These are phyloP conservation scores for Glycine latifolia DNA, from an alignment of 306 rosid species.

Conservation along the genomic window DNA sequence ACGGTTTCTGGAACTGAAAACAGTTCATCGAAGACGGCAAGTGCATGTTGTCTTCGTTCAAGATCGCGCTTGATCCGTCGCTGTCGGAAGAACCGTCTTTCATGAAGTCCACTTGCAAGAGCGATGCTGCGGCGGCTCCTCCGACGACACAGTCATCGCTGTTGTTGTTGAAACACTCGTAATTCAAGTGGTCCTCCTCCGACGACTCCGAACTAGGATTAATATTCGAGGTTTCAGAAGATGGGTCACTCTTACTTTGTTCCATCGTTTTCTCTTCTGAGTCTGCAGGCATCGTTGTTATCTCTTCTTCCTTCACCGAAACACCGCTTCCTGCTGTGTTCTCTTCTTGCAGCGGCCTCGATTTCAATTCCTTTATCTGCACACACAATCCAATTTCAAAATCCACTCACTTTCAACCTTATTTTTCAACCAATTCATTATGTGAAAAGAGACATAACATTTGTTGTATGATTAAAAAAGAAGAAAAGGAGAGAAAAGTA, in stretches of 20 bases:
- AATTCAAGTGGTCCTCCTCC: constrained; percentile 49
- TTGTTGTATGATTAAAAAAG: too few relatives aligned
- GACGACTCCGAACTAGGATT: constrained; percentile 38
- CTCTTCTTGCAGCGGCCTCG: constrained; percentile 12
- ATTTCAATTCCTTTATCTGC: constrained; percentile 73
- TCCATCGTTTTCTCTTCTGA: constrained; percentile 33
- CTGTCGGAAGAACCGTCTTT: constrained; percentile 85
- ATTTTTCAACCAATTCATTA: too few relatives aligned
- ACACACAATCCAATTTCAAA: neutral
- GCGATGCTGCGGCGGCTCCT: neutral
- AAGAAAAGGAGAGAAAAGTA: too few relatives aligned
- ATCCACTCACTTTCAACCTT: neutral
- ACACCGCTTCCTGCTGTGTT: constrained; percentile 27
- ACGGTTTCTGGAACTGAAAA: constrained; percentile 62
- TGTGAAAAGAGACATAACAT: too few relatives aligned
- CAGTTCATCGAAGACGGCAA: constrained; percentile 35
- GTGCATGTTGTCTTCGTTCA: constrained; percentile 52
- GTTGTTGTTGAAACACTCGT: constrained; percentile 55
- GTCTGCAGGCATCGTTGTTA: constrained; percentile 35
- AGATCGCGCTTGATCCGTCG: constrained; percentile 80
- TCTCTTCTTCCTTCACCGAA: constrained; percentile 64
- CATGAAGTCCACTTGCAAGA: constrained; percentile 52
- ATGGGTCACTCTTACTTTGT: constrained; percentile 30
- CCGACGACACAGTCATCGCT: constrained; percentile 36
- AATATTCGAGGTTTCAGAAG: constrained; percentile 40